Evolutionary conservation across 2,329 filamentous ascomycete species (phyloP).

Genomic region (Paraphaeosphaeria minitans): DNA sequence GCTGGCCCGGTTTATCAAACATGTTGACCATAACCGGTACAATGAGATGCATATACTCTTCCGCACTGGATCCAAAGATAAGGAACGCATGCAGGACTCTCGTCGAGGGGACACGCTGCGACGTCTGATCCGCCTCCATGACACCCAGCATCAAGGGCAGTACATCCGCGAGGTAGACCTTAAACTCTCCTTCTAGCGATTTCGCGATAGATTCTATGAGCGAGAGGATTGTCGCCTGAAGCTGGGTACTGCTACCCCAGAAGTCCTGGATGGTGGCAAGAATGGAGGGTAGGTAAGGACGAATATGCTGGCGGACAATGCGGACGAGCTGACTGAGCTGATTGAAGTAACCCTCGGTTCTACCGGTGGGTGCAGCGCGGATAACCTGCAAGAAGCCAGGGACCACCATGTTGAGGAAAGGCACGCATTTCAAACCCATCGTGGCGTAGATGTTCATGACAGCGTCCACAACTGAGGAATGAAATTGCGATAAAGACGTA

Average conservation of each 20-base stretch:
- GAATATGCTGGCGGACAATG: conserved; percentile 95
- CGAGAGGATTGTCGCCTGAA: conserved; percentile 89
- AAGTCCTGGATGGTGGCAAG: conserved; percentile 86
- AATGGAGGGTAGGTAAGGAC: conserved; percentile 86
- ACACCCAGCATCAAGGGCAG: conserved; percentile 94
- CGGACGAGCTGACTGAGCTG: conserved; percentile 91
- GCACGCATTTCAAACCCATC: conserved; percentile 91
- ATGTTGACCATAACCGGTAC: conserved; percentile 93
- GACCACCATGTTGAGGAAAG: conserved; percentile 91
- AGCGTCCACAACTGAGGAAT: conserved; percentile 92
- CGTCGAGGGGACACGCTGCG: conserved; percentile 80
- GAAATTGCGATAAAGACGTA: conserved; percentile 84
- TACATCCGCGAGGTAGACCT: conserved; percentile 87
- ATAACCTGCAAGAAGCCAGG: conserved; percentile 93
- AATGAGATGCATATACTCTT: conserved; percentile 99
- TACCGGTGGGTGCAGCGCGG: conserved; percentile 73
- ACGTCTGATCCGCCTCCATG: conserved; percentile 80
- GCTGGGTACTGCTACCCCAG: conserved; percentile 78
- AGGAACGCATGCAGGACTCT: conserved; percentile 93
- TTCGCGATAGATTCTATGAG: conserved; percentile 93
- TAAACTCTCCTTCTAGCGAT: conserved; percentile 96
- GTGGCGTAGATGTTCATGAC: conserved; percentile 99
- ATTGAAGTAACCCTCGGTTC: conserved; percentile 95
- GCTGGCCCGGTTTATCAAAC: conserved; percentile 87
- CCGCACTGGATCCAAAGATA: conserved; percentile 91